Evolutionary conservation across 2,329 filamentous ascomycete species (phyloP), one percentile per base, ranked within the genome.

Genomic region (Rutstroemia sp.): DNA sequence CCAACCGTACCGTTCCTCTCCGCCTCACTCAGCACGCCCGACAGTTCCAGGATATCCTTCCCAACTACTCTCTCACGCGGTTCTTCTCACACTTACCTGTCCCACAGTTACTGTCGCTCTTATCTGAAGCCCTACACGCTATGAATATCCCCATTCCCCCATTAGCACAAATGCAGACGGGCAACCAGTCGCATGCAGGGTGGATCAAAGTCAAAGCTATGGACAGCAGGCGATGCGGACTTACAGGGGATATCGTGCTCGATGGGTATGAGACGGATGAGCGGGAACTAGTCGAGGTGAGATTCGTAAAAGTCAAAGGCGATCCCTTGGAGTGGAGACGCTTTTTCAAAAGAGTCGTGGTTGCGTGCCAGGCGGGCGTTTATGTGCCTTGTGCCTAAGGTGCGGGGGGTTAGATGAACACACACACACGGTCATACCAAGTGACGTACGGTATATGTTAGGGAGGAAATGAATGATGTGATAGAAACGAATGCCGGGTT

Each of bases 311-410:
- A 74, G 80, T 89, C 54, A 96, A 96, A 74, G 94, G 94, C 5
- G 94, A 99, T 75, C 94, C 94, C 5, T 74, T 99, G 50, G 92
- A 97, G 75, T 99, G 95, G 94, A 82, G 94, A 59, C 78, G 94
- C 36, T 90, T 99, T 70, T 99, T 99, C 78, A 99, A 99, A 74
- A 92, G 90, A 71, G 82, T 96, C n/a, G 89, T 89, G 30, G 78
- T 95, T 61, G 76, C 92, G 58, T 95, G 92, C 73, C 89, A 89
- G 68, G 90, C 96, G 68, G 90, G 84, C 8, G 86, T 97, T 46
- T 88, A 84, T 69, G 79, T 78, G 62, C 81, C 81, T 48, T 75
- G 42, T 48, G n/a, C 49, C 10, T 59, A 54, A 7, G 46, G 17
- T 48, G 21, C 21, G 17, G 27, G 27, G 27, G 2, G 42, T 4